A percentile compares a stretch with the other conserved stretches of the same genome.
Conservation (phyloP, 2,329 filamentous ascomycete species). For the Raffaelea ambrosiae region DNA sequence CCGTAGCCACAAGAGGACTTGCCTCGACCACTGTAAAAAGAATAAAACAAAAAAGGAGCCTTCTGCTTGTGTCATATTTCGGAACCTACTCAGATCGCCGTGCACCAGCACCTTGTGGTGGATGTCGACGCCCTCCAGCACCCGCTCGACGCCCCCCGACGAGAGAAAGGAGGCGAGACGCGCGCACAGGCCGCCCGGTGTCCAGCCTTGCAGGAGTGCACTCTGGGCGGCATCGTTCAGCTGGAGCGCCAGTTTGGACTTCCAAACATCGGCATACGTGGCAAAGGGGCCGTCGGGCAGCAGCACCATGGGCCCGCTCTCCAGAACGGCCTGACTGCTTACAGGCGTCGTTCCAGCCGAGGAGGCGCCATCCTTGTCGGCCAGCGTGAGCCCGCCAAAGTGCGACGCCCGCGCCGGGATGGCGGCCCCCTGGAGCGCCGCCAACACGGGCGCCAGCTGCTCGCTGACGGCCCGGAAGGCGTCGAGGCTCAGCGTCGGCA, state of each 20-base stretch:
- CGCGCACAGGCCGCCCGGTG: conserved; percentile 5
- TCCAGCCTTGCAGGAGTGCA: conserved; percentile 15
- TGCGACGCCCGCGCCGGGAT: conserved; percentile 9
- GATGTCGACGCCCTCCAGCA: conserved; percentile 12
- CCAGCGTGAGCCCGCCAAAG: too few species aligned
- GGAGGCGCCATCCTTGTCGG: too few species aligned
- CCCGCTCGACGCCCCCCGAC: neutral
- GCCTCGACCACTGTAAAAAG: too few species aligned
- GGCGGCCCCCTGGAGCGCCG: conserved; percentile 10
- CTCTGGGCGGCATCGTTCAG: conserved; percentile 10
- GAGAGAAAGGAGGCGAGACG: conserved; percentile 7
- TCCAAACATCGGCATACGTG: conserved; percentile 12
- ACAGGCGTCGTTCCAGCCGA: too few species aligned
- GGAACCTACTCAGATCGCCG: conserved; percentile 18
- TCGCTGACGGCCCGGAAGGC: conserved; percentile 9
- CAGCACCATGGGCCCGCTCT: conserved; percentile 9
- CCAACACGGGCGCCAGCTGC: conserved; percentile 16
- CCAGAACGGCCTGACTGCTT: too few species aligned
- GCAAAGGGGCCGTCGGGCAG: conserved; percentile 12
- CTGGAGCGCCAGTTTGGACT: conserved; percentile 3
- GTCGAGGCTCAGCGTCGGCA: conserved; percentile 4
- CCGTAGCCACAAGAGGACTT: too few species aligned
- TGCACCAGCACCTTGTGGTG: conserved; percentile 14
- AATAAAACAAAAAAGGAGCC: too few species aligned
- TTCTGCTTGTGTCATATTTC: too few species aligned